Conservation (phyloP, 768 basidiomycete genomes). For the Macrocybe gigantea region DNA sequence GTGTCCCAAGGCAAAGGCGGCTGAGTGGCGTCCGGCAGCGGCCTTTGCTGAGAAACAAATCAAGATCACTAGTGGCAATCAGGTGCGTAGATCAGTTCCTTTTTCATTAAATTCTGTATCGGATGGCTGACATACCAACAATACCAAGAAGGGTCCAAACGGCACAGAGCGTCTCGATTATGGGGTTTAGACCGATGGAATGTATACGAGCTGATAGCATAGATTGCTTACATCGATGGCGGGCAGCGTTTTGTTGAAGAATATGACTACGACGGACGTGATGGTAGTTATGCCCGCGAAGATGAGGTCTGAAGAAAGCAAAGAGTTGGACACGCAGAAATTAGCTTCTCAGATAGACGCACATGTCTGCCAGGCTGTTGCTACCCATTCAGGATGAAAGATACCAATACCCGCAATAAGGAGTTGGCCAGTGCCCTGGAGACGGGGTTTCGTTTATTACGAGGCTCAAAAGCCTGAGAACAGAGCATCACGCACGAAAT, state of each 20-base stretch:
- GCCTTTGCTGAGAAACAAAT: conserved; percentile 54
- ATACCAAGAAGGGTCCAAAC: conserved; percentile 59
- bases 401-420: conserved; percentile 54
- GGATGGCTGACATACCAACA: conserved; percentile 27
- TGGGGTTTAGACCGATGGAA: not conserved
- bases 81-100: not conserved
- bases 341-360: conserved; percentile 6
- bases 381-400: conserved; percentile 52
- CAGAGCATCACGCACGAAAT: conserved; percentile 36
- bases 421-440: conserved; percentile 51
- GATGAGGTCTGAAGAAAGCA: conserved; percentile 34
- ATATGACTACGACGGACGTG: conserved; percentile 46
- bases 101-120: not conserved
- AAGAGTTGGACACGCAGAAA: conserved; percentile 1
- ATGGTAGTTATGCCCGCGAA: conserved; percentile 49
- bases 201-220: not conserved
- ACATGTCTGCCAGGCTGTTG: conserved; percentile 59
- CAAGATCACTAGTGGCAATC: conserved; percentile 40
- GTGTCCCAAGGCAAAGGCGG: conserved; percentile 48
- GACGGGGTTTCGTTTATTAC: not conserved
- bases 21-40: conserved; percentile 46
- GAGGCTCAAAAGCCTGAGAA: not conserved
- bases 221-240: conserved; percentile 36
- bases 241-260: conserved; percentile 47
- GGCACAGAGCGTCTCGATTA: conserved; percentile 44